Evolutionary conservation across 306 rosid genomes (phyloP).

Genomic region (Cicer pinnatifidum): DNA sequence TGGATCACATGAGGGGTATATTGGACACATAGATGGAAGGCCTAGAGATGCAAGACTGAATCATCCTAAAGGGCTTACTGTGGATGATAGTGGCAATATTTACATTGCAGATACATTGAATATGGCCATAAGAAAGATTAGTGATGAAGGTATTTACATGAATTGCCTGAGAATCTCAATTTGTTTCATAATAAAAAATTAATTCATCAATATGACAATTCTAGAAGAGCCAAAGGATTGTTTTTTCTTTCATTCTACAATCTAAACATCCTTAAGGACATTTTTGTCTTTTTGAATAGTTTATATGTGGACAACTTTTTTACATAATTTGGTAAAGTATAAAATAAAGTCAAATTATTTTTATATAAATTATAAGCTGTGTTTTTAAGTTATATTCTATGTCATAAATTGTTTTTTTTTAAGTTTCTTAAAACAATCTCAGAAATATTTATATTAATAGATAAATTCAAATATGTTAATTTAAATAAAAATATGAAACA

Average conservation of each 20-base stretch:
- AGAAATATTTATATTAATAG: too few relatives aligned
- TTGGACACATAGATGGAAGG: conserved; percentile 92
- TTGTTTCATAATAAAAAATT: conserved; percentile 7
- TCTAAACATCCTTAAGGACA: neutral
- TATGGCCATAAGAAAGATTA: conserved; percentile 94
- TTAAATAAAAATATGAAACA: too few relatives aligned
- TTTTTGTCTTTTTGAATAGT: too few relatives aligned
- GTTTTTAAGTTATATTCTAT: too few relatives aligned
- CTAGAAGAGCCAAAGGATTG: neutral
- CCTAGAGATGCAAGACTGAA: conserved; percentile 91
- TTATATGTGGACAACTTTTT: too few relatives aligned
- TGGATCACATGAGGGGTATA: conserved; percentile 88
- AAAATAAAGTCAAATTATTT: too few relatives aligned
- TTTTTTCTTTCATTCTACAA: conserved; percentile 11
- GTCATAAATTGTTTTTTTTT: too few relatives aligned
- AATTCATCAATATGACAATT: conserved; percentile 9
- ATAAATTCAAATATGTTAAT: too few relatives aligned
- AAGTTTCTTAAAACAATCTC: too few relatives aligned
- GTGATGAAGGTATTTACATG: conserved; percentile 66
- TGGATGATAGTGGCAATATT: conserved; percentile 83
- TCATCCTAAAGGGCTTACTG: conserved; percentile 87
- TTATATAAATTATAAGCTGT: too few relatives aligned
- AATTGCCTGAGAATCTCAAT: conserved; percentile 10
- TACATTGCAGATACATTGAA: conserved; percentile 95
- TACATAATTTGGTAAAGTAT: too few relatives aligned